Conservation (phyloP, 768 basidiomycete genomes). For the Lactifluus piperatus region DNA sequence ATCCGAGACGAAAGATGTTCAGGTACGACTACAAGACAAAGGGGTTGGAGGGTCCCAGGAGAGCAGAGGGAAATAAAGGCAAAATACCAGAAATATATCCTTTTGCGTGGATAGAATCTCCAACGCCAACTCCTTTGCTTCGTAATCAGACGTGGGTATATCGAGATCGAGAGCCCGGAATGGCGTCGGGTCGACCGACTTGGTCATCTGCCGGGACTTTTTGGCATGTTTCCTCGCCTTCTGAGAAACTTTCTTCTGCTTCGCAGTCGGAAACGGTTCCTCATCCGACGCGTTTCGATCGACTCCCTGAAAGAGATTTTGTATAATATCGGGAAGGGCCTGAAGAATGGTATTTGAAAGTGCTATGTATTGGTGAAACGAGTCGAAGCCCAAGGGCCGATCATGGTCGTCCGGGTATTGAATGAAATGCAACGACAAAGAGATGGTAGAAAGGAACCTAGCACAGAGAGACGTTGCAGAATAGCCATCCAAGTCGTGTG, state of each 20-base stretch:
- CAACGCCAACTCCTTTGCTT: conserved; percentile 18
- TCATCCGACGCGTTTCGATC: neutral
- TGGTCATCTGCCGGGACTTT: conserved; percentile 7
- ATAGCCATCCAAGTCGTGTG: neutral
- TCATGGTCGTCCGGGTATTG: neutral
- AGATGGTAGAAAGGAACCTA: conserved; percentile 5
- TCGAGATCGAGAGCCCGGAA: conserved; percentile 26
- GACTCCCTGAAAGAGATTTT: neutral
- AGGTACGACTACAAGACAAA: conserved; percentile 2
- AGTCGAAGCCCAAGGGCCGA: neutral
- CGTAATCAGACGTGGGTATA: conserved; percentile 23
- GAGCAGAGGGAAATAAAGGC: neutral
- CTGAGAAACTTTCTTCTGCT: conserved; percentile 23
- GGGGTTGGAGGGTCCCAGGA: neutral
- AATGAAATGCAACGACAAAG: conserved; percentile 6
- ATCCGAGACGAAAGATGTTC: neutral
- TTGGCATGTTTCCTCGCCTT: conserved; percentile 25
- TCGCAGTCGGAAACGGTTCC: neutral
- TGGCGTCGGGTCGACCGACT: conserved; percentile 22
- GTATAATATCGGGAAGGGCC: neutral
- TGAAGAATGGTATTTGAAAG: conserved; percentile 1
- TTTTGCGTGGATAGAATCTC: conserved; percentile 24
- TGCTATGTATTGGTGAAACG: conserved; percentile 2
- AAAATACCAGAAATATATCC: conserved; percentile 22
- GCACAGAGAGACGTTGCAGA: neutral